Evolutionary conservation across 2,329 filamentous ascomycete species (phyloP).

Genomic region (Knufia fluminis): DNA sequence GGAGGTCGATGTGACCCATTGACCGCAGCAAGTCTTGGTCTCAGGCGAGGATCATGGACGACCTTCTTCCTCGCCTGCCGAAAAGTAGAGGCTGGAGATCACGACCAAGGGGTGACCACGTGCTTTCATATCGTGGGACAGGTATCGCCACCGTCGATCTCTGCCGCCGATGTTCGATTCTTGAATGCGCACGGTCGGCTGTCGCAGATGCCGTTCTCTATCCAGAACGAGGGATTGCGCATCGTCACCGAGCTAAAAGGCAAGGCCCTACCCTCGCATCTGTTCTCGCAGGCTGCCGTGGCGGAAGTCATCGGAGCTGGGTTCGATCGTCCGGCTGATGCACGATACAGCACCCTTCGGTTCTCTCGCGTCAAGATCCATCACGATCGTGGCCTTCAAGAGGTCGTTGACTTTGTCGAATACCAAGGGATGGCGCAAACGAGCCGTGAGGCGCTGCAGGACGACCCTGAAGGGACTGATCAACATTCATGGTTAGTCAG

Average conservation of each 20-base stretch:
- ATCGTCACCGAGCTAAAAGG: not conserved
- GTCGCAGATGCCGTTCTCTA: not conserved
- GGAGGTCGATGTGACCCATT: slow-evolving; percentile 62
- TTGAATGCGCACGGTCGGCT: not conserved
- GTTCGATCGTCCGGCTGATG: slow-evolving; percentile 39
- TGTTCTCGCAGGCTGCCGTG: slow-evolving; percentile 62
- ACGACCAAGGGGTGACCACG: not conserved
- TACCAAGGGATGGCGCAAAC: slow-evolving; percentile 41
- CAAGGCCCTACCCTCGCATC: slow-evolving; percentile 18
- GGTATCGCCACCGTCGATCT: not conserved
- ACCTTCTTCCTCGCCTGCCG: slow-evolving; percentile 73
- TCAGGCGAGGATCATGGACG: slow-evolving; percentile 55
- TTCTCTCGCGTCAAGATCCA: slow-evolving; percentile 66
- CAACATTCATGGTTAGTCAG: not conserved
- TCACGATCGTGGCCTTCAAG: slow-evolving; percentile 59
- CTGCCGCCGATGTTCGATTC: not conserved
- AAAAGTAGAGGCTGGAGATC: slow-evolving; percentile 50
- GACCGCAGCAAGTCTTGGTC: slow-evolving; percentile 36
- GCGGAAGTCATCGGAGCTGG: slow-evolving; percentile 67
- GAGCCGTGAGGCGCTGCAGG: not conserved
- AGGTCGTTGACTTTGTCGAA: slow-evolving; percentile 60
- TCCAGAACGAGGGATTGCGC: not conserved
- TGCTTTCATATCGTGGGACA: no score
- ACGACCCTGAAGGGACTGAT: not conserved
- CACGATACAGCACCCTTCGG: slow-evolving; percentile 62